A percentile compares a stretch with the other conserved stretches of the same genome.
These are phyloP conservation scores for Acacia pycnantha DNA, from an alignment of 331 rosid genomes.

Conservation along the genomic window DNA sequence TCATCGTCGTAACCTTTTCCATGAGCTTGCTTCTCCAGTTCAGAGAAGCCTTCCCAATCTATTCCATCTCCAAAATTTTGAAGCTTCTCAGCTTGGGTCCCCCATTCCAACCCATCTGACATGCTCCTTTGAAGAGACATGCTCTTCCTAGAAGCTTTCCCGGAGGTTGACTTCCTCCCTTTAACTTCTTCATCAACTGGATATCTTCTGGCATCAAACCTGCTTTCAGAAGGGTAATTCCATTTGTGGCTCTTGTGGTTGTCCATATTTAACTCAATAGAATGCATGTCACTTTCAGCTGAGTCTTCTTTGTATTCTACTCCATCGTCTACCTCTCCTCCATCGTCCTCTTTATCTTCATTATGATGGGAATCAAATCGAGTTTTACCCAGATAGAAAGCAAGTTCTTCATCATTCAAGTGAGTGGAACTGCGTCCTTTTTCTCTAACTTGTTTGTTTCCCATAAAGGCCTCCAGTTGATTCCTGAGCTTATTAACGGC, in stretches of 20 bases:
- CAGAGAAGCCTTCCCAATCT: conserved; percentile 82
- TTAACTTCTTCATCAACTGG: conserved; percentile 52
- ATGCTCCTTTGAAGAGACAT: conserved; percentile 86
- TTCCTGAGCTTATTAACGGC: conserved; percentile 83
- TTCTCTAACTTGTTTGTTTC: conserved; percentile 63
- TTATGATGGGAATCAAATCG: conserved; percentile 45
- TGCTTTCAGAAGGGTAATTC: conserved; percentile 54
- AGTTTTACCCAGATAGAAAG: conserved; percentile 60
- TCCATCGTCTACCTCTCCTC: conserved; percentile 80
- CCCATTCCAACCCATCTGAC: conserved; percentile 89
- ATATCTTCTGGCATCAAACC: conserved; percentile 60
- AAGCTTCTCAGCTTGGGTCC: conserved; percentile 56
- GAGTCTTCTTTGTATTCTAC: conserved; percentile 73
- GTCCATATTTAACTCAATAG: conserved; percentile 89
- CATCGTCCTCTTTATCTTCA: conserved; percentile 70
- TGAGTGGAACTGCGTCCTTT: conserved; percentile 59
- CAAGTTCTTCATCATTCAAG: conserved; percentile 62
- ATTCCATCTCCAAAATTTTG: conserved; percentile 62
- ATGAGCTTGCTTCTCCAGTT: conserved; percentile 62
- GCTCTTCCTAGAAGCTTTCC: conserved; percentile 70
- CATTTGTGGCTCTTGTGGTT: conserved; percentile 74
- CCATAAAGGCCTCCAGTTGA: conserved; percentile 92
- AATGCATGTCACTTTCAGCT: conserved; percentile 90
- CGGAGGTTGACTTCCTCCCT: conserved; percentile 72
- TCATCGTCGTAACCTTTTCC: conserved; percentile 61